Percentiles rank a stretch among this genome's conserved stretches.
phyloP scores from a whole-genome alignment of 768 basidiomycete genomes.

The Mycena chlorophos region DNA sequence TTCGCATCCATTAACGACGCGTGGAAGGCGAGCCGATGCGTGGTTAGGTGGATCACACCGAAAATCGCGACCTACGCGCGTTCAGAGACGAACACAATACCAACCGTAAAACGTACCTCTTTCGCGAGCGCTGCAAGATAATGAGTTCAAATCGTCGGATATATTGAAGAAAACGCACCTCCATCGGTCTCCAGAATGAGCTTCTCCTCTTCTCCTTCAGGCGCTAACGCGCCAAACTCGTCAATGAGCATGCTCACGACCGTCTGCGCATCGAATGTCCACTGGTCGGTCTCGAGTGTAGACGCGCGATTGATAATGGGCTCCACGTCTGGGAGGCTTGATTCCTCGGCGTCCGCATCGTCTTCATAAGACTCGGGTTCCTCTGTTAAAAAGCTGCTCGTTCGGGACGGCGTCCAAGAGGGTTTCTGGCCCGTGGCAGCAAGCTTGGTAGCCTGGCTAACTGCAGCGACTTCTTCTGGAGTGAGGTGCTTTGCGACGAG shows the following conservation, averaged over 20 bases:
- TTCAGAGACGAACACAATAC: no score
- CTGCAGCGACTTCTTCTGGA: constrained; percentile 33
- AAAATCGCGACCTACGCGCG: constrained; percentile 20
- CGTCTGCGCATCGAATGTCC: constrained; percentile 45
- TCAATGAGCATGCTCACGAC: constrained; percentile 51
- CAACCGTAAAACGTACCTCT: no score
- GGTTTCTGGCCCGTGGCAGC: constrained; percentile 29
- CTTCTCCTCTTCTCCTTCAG: constrained; percentile 46
- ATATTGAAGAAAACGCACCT: constrained; percentile 27
- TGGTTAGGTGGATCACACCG: constrained; percentile 58
- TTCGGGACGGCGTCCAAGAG: constrained; percentile 30
- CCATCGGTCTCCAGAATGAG: constrained; percentile 56
- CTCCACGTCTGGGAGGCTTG: constrained; percentile 3
- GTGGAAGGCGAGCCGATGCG: constrained; percentile 65
- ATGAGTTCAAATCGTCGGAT: constrained; percentile 9
- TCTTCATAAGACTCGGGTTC: constrained; percentile 28
- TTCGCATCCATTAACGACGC: constrained; percentile 54
- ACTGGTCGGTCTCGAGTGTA: constrained; percentile 27
- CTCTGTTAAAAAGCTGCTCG: constrained; percentile 20
- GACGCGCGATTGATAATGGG: constrained; percentile 29
- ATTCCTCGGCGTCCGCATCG: constrained; percentile 8
- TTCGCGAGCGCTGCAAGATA: constrained; percentile 5
- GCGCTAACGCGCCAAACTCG: constrained; percentile 57
- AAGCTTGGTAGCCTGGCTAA: constrained; percentile 40
- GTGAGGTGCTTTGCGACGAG: constrained; percentile 46